Evolutionary conservation across 2,329 filamentous ascomycete genomes (phyloP).

Genomic region (Diaporthe sp.): DNA sequence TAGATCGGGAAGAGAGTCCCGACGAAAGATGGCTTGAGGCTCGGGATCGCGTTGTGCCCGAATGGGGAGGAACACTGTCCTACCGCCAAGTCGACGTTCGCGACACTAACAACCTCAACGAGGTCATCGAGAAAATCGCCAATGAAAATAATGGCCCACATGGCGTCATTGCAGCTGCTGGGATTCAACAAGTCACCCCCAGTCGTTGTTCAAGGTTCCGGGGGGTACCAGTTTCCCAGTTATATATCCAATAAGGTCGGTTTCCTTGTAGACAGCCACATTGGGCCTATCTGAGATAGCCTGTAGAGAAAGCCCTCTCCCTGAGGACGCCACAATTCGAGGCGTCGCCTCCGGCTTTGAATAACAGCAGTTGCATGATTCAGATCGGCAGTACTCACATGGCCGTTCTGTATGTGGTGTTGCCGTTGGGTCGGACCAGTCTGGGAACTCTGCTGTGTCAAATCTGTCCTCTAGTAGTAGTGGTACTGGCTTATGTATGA

Average conservation of each 20-base stretch:
- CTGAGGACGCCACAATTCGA: neutral
- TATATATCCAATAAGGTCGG: neutral
- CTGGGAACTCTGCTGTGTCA: neutral
- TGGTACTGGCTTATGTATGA: neutral
- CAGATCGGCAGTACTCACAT: neutral
- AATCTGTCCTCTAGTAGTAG: neutral
- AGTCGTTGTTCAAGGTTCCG: neutral
- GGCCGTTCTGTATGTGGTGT: neutral
- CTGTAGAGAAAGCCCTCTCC: neutral
- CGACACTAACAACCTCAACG: slow-evolving; percentile 68
- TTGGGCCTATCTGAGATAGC: neutral
- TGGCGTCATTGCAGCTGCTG: slow-evolving; percentile 75
- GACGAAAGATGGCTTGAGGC: slow-evolving; percentile 69
- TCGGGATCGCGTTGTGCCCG: slow-evolving; percentile 68
- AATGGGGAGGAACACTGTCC: slow-evolving; percentile 72
- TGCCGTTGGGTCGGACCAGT: neutral
- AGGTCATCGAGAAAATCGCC: slow-evolving; percentile 68
- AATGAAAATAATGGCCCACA: slow-evolving; percentile 71
- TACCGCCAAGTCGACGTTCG: slow-evolving; percentile 77
- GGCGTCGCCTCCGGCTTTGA: neutral
- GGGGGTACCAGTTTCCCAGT: neutral
- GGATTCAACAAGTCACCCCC: too few species aligned
- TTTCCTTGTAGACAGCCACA: neutral
- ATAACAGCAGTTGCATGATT: neutral
- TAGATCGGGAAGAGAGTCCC: slow-evolving; percentile 63